phyloP scores from a whole-genome alignment of 257 asterid species.

The Datura wrightii region DNA sequence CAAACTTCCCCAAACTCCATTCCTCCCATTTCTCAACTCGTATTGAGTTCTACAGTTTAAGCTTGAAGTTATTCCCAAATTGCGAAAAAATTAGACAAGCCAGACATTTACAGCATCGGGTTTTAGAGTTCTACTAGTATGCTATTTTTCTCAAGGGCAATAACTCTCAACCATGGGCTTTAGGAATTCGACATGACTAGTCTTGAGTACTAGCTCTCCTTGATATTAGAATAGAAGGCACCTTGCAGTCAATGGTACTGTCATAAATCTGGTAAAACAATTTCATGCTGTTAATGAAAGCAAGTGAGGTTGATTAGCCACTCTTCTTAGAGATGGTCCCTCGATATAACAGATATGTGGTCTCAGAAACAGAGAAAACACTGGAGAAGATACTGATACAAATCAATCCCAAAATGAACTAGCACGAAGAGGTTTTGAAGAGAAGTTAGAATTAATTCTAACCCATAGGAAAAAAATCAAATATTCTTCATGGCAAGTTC shows the following conservation, averaged over 20 bases:
- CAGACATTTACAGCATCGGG: background rate
- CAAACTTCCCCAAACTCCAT: background rate
- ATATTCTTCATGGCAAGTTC: conserved; percentile 14
- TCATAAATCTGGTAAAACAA: background rate
- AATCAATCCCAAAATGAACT: background rate
- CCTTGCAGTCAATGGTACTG: background rate
- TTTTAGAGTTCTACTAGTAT: background rate
- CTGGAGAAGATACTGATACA: background rate
- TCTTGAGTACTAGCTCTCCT: background rate
- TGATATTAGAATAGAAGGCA: conserved; percentile 10
- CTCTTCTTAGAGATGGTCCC: background rate
- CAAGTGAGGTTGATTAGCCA: background rate
- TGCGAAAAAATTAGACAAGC: background rate
- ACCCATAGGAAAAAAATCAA: background rate
- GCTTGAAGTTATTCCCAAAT: conserved; percentile 8
- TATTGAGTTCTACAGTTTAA: background rate
- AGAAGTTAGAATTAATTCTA: background rate
- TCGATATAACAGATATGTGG: conserved; percentile 1
- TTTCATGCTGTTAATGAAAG: background rate
- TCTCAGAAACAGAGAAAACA: background rate
- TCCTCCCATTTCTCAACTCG: background rate
- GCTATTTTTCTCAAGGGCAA: background rate
- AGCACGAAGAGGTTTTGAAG: background rate
- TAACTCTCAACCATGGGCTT: background rate
- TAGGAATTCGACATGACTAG: background rate